Conservation (phyloP, 129 eudicot species). For the Artemisia tridentata region DNA sequence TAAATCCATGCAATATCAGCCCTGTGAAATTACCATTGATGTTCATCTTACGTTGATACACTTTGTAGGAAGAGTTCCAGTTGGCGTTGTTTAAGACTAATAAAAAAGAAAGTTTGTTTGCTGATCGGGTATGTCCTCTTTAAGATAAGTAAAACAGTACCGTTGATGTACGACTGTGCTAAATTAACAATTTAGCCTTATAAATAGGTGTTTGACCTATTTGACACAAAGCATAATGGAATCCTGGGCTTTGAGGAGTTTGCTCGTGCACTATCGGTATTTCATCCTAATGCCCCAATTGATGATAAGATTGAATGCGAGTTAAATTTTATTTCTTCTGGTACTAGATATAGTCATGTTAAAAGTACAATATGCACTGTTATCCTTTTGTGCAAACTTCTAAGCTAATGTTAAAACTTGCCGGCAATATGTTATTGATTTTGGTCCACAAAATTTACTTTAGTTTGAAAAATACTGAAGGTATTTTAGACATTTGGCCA, state of each 20-base stretch:
- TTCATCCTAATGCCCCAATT: constrained; percentile 92
- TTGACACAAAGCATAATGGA: constrained; percentile 94
- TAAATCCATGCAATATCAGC: neutral
- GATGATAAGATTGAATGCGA: constrained; percentile 91
- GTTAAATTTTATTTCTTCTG: constrained; percentile 17
- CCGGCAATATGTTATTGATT: too few relatives aligned
- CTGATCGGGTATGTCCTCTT: constrained; percentile 62
- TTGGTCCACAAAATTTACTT: too few relatives aligned
- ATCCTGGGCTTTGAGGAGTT: constrained; percentile 86
- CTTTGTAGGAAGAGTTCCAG: constrained; percentile 85
- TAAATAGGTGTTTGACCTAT: constrained; percentile 56
- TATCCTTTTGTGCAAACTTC: too few relatives aligned
- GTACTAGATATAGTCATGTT: constrained; percentile 4
- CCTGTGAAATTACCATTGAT: constrained; percentile 17
- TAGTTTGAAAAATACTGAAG: too few relatives aligned
- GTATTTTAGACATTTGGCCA: too few relatives aligned
- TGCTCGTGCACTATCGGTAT: constrained; percentile 92
- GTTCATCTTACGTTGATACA: neutral
- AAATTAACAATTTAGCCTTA: too few relatives aligned
- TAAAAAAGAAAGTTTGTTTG: constrained; percentile 91
- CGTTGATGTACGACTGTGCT: too few relatives aligned
- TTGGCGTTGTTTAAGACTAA: constrained; percentile 88
- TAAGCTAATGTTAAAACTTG: too few relatives aligned
- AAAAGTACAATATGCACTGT: too few relatives aligned
- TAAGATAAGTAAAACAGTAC: neutral